Evolutionary conservation across 768 basidiomycete species (phyloP).

Genomic region (Agaricus subrufescens): DNA sequence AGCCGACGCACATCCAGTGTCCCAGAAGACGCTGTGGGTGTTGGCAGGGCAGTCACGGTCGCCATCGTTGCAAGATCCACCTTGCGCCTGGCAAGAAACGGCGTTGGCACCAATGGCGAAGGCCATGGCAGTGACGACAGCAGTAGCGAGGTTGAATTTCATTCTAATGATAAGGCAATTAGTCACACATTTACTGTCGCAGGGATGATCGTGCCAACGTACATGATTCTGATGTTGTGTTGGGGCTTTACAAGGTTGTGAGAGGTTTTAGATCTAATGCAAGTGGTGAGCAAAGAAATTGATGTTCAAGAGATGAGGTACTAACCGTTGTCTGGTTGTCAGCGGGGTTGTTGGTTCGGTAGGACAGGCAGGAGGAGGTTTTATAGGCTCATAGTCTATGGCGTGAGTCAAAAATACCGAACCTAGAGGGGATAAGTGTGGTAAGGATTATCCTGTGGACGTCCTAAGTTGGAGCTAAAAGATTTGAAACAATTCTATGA

Average conservation of each 20-base stretch:
- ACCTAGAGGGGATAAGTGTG: not conserved
- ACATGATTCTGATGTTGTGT: not conserved
- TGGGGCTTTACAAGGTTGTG: not conserved
- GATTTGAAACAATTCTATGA: not conserved
- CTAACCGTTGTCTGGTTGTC: not conserved
- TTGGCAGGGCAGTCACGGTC: not conserved
- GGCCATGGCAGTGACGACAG: not conserved
- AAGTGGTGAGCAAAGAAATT: not conserved
- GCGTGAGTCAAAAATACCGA: not conserved
- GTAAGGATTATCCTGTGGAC: not conserved
- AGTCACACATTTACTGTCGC: not conserved
- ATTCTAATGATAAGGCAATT: not conserved
- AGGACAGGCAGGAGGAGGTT: not conserved
- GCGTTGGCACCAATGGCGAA: not conserved
- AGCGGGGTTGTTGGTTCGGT: not conserved
- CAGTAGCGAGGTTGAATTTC: not conserved
- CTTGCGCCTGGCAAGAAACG: not conserved
- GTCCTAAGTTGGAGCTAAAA: not conserved
- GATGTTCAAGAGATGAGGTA: not conserved
- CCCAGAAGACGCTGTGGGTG: not conserved
- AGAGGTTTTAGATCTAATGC: not conserved
- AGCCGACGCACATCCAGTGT: not conserved
- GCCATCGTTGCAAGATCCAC: not conserved
- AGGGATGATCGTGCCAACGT: not conserved
- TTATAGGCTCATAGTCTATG: not conserved